A percentile compares a stretch with the other conserved stretches of the same genome.
These are phyloP conservation scores for Dalbergia cultrata DNA, from an alignment of 306 rosid species.

Conservation along the genomic window DNA sequence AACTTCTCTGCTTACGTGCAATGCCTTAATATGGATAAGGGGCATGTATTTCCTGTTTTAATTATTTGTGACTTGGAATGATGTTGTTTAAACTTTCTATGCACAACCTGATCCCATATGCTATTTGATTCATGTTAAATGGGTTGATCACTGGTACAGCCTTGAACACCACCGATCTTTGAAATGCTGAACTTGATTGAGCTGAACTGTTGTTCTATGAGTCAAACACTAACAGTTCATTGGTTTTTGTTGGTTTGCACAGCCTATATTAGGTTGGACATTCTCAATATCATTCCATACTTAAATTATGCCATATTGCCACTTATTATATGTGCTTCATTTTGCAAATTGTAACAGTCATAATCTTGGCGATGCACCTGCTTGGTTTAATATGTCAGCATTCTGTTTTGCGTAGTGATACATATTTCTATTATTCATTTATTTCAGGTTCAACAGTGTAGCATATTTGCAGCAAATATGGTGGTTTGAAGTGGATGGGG, in stretches of 20 bases:
- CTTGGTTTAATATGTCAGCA: constrained; percentile 21
- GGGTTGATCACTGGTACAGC: constrained; percentile 15
- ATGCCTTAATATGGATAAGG: constrained; percentile 2
- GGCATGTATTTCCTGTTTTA: background rate
- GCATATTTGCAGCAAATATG: constrained; percentile 96
- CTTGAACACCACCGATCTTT: constrained; percentile 11
- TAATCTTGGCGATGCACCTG: constrained; percentile 21
- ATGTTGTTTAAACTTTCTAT: constrained; percentile 1
- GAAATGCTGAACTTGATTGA: constrained; percentile 13
- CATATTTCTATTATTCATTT: constrained; percentile 36
- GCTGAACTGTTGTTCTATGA: constrained; percentile 3
- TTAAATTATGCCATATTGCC: constrained; percentile 11
- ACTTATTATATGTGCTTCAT: constrained; percentile 33
- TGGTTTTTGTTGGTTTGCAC: constrained; percentile 38
- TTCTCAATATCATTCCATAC: constrained; percentile 3
- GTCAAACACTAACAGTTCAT: constrained; percentile 1
- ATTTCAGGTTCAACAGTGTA: constrained; percentile 79
- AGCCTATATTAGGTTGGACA: constrained; percentile 13
- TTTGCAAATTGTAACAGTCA: background rate
- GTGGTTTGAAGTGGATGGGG: constrained; percentile 98
- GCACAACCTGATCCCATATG: background rate
- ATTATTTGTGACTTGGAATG: constrained; percentile 5
- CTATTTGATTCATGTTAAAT: background rate
- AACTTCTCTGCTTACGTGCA: background rate
- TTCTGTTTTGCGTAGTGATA: constrained; percentile 5